Evolutionary conservation across 345 rosid genomes (phyloP).

Genomic region (Raphanus raphanistrum): DNA sequence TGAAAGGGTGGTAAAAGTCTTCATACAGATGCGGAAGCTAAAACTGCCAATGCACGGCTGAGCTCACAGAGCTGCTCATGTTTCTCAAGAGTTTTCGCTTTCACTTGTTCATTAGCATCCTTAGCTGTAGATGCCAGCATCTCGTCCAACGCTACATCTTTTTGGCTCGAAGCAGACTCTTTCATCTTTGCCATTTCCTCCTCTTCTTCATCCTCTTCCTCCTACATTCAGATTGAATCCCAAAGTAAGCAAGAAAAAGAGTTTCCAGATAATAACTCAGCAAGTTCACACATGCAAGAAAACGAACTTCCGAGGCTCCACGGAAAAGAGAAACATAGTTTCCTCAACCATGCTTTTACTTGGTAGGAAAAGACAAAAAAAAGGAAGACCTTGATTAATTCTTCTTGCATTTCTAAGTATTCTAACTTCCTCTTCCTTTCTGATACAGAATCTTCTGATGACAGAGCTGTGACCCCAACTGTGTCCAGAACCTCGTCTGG

Average conservation of each 20-base stretch:
- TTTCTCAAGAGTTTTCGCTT: background rate
- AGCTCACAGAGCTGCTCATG: constrained; percentile 83
- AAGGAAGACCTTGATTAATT: constrained; percentile 72
- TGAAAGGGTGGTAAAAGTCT: constrained; percentile 19
- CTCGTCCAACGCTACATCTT: constrained; percentile 83
- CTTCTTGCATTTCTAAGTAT: constrained; percentile 96
- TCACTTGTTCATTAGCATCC: constrained; percentile 55
- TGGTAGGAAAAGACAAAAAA: constrained; percentile 12
- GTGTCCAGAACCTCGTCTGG: constrained; percentile 98
- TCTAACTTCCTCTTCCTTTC: constrained; percentile 95
- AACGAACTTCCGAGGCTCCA: background rate
- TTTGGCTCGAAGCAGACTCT: constrained; percentile 60
- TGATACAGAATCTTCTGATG: constrained; percentile 88
- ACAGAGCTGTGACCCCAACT: constrained; percentile 80
- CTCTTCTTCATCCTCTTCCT: constrained; percentile 92
- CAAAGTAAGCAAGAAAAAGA: background rate
- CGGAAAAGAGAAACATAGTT: background rate
- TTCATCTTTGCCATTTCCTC: constrained; percentile 87
- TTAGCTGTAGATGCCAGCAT: constrained; percentile 66
- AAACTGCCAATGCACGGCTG: constrained; percentile 91
- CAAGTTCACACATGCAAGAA: background rate
- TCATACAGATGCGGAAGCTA: constrained; percentile 96
- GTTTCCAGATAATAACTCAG: background rate
- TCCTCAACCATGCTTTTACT: background rate
- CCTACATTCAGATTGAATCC: constrained; percentile 23